These are phyloP conservation scores for Allomyces javanicus DNA, from an alignment of 192 early-diverging fungal species.

Conservation along the genomic window DNA sequence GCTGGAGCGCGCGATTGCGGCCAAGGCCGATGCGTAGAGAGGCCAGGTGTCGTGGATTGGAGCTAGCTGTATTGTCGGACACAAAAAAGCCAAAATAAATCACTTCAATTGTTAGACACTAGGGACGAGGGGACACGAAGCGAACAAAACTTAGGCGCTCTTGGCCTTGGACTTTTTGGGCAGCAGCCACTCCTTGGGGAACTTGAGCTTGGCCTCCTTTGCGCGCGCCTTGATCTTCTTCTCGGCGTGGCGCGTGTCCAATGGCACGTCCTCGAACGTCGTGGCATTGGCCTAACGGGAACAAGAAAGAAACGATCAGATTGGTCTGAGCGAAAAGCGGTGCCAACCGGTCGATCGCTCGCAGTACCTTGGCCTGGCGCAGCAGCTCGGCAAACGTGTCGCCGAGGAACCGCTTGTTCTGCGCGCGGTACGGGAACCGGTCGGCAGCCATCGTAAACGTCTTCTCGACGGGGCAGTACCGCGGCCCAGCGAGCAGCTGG, in stretches of 20 bases:
- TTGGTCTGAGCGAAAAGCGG: too few species aligned
- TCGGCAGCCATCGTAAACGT: background rate
- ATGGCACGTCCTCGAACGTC: background rate
- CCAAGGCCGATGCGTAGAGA: background rate
- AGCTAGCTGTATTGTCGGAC: too few species aligned
- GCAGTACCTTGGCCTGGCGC: background rate
- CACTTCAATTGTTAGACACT: too few species aligned
- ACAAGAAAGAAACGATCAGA: too few species aligned
- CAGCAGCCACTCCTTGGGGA: background rate
- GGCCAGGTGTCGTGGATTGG: too few species aligned
- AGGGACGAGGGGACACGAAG: too few species aligned
- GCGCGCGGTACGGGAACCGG: background rate
- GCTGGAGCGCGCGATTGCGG: conserved; percentile 1
- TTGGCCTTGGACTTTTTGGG: too few species aligned
- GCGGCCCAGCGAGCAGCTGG: background rate
- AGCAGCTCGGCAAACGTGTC: background rate
- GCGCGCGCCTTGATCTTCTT: background rate
- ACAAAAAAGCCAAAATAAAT: too few species aligned
- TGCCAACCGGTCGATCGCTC: too few species aligned
- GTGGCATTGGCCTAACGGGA: background rate
- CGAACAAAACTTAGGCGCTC: too few species aligned
- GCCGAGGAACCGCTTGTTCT: background rate
- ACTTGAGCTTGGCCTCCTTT: background rate
- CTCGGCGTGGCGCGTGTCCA: background rate
- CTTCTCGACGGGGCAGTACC: background rate